Evolutionary conservation across 805 yeast genomes (phyloP), one percentile per base, ranked within the genome.

Genomic region (Candida khao-thaluensis): DNA sequence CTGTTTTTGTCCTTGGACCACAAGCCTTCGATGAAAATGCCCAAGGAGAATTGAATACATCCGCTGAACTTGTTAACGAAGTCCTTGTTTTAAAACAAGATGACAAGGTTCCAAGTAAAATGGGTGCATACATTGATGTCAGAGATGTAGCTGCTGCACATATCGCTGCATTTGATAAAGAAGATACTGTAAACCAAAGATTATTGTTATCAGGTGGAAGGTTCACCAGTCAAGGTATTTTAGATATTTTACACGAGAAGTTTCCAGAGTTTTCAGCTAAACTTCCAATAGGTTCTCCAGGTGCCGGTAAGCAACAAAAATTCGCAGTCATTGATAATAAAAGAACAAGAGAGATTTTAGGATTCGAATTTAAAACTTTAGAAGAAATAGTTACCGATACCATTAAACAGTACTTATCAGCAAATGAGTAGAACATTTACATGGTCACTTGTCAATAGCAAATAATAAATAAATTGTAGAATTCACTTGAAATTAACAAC

Each of bases 1-100:
- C 85, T 7, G 71, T 72, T 9, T 76, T 62, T 53, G 82, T 78
- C 1, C 70, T 76, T 47, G 85, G 85, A 3, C 85, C 85, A 5
- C 80, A 78, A 49, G 69, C 65, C 18, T 75, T 49, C 40, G 58
- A 45, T 37, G 36, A 43, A 7, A 43, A 49, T 30, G 61, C 60
- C 37, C 62, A 59, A 31, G 66, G 50, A 10, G 43, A 52, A 17
- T 55, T 57, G 53, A 64, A 59, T 49, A 50, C 59, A 29, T 54
- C 67, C 18, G 43, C 64, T 21, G 70, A 57, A 30, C 2, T 16
- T 6, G 10, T 32, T 31, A 64, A 56, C 42, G 33, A 9, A 37
- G 59, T 35, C 31, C 60, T 48, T 51, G 64, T 47, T 42, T 54
- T 46, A 45, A 49, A 26, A 22, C 42, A 20, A 16, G 28, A 32